These are phyloP conservation scores for Auriscalpium orientale DNA, from an alignment of 768 basidiomycete species.

Conservation along the genomic window DNA sequence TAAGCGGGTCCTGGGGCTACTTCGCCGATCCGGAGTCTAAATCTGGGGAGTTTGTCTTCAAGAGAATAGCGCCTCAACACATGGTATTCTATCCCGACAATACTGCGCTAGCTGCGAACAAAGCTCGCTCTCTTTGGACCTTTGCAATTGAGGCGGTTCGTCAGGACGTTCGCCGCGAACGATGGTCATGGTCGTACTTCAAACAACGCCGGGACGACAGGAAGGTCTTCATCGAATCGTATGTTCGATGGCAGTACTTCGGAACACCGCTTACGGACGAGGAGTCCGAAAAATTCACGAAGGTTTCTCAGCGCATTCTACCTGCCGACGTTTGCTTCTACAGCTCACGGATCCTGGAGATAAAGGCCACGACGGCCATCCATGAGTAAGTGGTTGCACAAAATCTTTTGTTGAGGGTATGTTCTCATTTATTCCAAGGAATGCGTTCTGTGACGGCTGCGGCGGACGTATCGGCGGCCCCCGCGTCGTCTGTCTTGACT, in stretches of 20 bases:
- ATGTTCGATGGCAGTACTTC: constrained; percentile 18
- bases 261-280: background rate
- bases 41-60: constrained; percentile 20
- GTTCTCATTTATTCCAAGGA: background rate
- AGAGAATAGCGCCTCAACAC: constrained; percentile 19
- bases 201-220: constrained; percentile 22
- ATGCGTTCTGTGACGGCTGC: background rate
- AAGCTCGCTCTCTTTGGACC: constrained; percentile 24
- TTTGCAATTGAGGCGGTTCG: constrained; percentile 23
- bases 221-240: constrained; percentile 23
- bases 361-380: background rate
- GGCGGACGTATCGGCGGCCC: background rate
- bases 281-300: background rate
- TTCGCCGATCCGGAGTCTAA: background rate
- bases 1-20: constrained; percentile 1
- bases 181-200: constrained; percentile 27
- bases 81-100: constrained; percentile 24
- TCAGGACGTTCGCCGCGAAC: constrained; percentile 16
- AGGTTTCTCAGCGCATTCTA: background rate
- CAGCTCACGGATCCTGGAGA: background rate
- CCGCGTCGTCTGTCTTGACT: background rate
- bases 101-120: constrained; percentile 17
- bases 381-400: background rate
- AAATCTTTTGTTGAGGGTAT: background rate
- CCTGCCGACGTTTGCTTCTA: background rate